Conservation (phyloP, 2,329 filamentous ascomycete species). For the Cadophora gregata region DNA sequence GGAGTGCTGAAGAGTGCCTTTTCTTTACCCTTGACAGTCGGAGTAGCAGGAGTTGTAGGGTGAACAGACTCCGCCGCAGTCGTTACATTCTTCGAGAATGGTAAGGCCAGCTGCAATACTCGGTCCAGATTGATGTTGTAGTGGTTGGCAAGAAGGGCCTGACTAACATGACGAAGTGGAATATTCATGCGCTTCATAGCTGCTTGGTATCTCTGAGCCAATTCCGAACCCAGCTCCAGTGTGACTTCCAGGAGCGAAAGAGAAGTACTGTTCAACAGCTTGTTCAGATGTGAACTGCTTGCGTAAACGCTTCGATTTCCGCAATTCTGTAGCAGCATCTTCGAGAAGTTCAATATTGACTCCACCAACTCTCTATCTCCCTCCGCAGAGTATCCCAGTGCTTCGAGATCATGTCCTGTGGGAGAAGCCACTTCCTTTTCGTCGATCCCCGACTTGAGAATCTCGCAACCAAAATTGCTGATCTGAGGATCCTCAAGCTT, state of each 20-base stretch:
- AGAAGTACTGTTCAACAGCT: conserved; percentile 86
- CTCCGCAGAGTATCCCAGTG: conserved; percentile 71
- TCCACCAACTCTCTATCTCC: conserved; percentile 84
- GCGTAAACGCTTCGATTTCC: conserved; percentile 96
- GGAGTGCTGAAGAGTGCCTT: conserved; percentile 55
- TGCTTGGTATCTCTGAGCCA: conserved; percentile 92
- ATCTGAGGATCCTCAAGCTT: conserved; percentile 79
- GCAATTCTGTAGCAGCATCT: conserved; percentile 89
- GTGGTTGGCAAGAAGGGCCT: conserved; percentile 80
- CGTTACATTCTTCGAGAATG: conserved; percentile 77
- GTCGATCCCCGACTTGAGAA: conserved; percentile 57
- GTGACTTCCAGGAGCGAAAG: conserved; percentile 78
- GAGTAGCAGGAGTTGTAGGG: conserved; percentile 59
- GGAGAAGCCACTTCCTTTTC: conserved; percentile 53
- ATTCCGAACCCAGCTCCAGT: conserved; percentile 79
- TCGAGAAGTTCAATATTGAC: conserved; percentile 82
- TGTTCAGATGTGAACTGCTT: conserved; percentile 88
- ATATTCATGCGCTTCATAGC: conserved; percentile 78
- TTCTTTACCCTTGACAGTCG: conserved; percentile 77
- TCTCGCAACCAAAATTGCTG: conserved; percentile 71
- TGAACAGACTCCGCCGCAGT: conserved; percentile 53
- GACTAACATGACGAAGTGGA: conserved; percentile 69
- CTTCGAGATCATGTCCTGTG: conserved; percentile 54
- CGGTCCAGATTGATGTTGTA: conserved; percentile 81
- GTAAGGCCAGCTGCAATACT: conserved; percentile 80